Base-by-base conservation (phyloP, 2,329 filamentous ascomycete genomes). In the Fusarium devonianum region DNA sequence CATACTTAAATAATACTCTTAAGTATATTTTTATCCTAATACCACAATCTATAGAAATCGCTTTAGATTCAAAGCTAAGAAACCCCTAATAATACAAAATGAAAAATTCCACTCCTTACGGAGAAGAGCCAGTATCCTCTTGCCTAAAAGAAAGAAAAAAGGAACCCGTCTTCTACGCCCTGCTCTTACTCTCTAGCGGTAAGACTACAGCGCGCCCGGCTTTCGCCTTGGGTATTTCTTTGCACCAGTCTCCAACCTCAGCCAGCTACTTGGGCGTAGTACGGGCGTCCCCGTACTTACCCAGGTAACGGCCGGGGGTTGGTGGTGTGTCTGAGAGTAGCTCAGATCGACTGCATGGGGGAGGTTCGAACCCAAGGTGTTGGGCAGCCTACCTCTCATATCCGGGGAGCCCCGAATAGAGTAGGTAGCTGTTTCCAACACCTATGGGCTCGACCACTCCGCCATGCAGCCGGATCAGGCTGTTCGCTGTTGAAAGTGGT, bases 141-240 rank as follows among this genome's bases (percentile, higher is more conserved):
- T 4, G 10, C 5, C 16, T 22, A 22, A 22, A 40, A 46, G 14
- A 35, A 14, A 4, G 8, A 23, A 45, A 32, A 43, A 35, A 25
- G 21, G 16, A 43, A 13, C 23, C 18, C 17, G 18, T 35, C 18
- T 23, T 19, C 9, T 17, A 13, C 56, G 56, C 56, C 51, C 56
- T 37, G 55, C 51, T 43, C 19, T 33, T 50, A 17, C 37, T 58
- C 32, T 56, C 14, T 53, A 62, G 62, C 56, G 62, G 37, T 39
- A 49, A 48, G 54, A 55, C 65, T 67, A 57, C 60, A 56, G 65
- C 58, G 62, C 64, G 62, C 58, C 62, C 63, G 36, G 46, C 57
- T 65, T 68, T 69, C 67, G 60, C 61, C 11, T 60, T 5, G 41
- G 44, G 57, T 49, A 64, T 52, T 69, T 63, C n/a, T 68, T 67